These are phyloP conservation scores for Debaryomyces nepalensis DNA, from an alignment of 1,139 yeast genomes.

Conservation along the genomic window DNA sequence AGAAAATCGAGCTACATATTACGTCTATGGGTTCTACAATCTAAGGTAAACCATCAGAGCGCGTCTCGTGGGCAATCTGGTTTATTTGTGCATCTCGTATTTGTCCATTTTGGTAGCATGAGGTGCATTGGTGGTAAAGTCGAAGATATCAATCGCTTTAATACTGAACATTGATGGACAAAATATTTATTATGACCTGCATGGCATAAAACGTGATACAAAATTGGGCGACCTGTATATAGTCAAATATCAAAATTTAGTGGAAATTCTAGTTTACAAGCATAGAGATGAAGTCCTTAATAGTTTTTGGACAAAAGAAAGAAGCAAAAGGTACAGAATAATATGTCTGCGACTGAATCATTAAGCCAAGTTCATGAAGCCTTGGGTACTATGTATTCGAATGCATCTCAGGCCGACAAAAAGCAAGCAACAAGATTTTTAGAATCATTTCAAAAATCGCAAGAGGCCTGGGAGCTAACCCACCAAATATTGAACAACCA, in stretches of 20 bases:
- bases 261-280: constrained; percentile 1
- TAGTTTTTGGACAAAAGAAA: background rate
- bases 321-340: constrained; percentile 6
- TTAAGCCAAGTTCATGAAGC: constrained; percentile 48
- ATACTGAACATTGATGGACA: constrained; percentile 2
- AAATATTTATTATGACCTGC: constrained; percentile 2
- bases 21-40: background rate
- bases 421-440: constrained; percentile 67
- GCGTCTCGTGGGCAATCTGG: no score
- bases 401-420: constrained; percentile 55
- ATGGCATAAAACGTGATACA: background rate
- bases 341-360: constrained; percentile 16
- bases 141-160: no score
- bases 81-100: no score
- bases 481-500: constrained; percentile 36
- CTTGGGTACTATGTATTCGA: constrained; percentile 63
- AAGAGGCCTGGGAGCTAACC: constrained; percentile 66
- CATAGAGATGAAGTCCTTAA: background rate
- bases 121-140: no score
- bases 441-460: constrained; percentile 81
- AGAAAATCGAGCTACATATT: background rate
- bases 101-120: no score
- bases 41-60: no score
- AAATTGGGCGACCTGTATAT: constrained; percentile 1
- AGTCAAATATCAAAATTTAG: background rate